Evolutionary conservation across 2,329 filamentous ascomycete genomes (phyloP).

Genomic region (Aspergillus caelatus): DNA sequence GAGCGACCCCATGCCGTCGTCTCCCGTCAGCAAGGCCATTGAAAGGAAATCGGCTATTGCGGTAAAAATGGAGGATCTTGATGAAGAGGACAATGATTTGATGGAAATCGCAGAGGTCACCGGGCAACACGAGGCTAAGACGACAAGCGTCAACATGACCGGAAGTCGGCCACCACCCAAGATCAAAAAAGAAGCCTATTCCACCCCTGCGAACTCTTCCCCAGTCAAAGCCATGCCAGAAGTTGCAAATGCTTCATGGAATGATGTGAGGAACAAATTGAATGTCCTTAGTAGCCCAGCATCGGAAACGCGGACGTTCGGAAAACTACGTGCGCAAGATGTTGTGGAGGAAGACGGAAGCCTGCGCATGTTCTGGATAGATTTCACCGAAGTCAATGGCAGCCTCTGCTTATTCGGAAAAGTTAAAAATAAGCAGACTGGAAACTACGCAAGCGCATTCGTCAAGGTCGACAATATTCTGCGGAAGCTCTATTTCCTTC

Average conservation of each 20-base stretch:
- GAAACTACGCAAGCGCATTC: constrained; percentile 84
- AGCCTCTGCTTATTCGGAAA: constrained; percentile 95
- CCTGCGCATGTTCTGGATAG: constrained; percentile 93
- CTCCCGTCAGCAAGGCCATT: constrained; percentile 77
- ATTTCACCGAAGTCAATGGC: constrained; percentile 91
- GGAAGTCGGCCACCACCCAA: constrained; percentile 79
- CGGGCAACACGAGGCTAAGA: constrained; percentile 63
- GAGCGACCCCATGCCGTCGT: constrained; percentile 85
- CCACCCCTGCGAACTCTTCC: constrained; percentile 76
- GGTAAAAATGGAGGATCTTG: constrained; percentile 66
- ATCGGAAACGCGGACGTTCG: constrained; percentile 63
- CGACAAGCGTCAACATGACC: constrained; percentile 79
- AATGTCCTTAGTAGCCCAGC: constrained; percentile 79
- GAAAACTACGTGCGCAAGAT: constrained; percentile 81
- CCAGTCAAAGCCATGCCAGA: constrained; percentile 64
- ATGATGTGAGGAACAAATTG: constrained; percentile 78
- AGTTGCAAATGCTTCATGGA: constrained; percentile 82
- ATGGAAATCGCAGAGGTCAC: constrained; percentile 83
- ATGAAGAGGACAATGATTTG: constrained; percentile 76
- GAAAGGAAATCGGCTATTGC: constrained; percentile 65
- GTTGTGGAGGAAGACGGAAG: constrained; percentile 94
- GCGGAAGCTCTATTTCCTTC: constrained; percentile 90
- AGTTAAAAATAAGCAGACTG: constrained; percentile 83
- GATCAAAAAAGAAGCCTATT: constrained; percentile 67
- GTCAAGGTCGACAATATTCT: constrained; percentile 94